Percentiles rank a stretch among this genome's conserved stretches.
These are phyloP conservation scores for Candida easanensis DNA, from an alignment of 805 yeast species.

Conservation along the genomic window DNA sequence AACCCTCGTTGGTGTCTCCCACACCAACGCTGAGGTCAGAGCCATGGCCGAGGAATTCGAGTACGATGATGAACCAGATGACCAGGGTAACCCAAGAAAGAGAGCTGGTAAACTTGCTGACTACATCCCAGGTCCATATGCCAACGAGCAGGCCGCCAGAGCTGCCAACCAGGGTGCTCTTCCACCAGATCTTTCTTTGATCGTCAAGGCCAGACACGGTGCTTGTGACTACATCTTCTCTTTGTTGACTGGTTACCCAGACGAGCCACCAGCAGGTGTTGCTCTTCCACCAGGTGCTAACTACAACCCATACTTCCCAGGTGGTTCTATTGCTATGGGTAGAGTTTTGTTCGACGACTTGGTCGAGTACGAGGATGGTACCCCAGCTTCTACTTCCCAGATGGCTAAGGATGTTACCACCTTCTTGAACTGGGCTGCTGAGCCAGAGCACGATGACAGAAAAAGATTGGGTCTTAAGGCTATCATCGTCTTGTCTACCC, in stretches of 20 bases:
- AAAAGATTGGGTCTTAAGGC: constrained; percentile 96
- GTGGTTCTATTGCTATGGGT: constrained; percentile 99
- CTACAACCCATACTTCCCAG: constrained; percentile 99
- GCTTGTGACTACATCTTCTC: constrained; percentile 94
- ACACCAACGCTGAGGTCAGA: constrained; percentile 84
- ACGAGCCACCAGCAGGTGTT: constrained; percentile 98
- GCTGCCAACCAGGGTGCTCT: constrained; percentile 99
- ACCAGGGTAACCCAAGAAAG: constrained; percentile 96
- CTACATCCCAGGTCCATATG: constrained; percentile 91
- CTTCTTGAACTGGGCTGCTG: constrained; percentile 97
- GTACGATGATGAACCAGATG: constrained; percentile 98
- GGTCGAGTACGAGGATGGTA: constrained; percentile 98
- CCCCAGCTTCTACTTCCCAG: constrained; percentile 97
- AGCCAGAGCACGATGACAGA: constrained; percentile 98
- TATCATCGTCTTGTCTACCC: constrained; percentile 68
- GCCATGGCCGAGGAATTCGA: constrained; percentile 95
- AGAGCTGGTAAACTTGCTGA: constrained; percentile 98
- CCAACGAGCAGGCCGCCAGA: constrained; percentile 98
- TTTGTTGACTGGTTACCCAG: constrained; percentile 97
- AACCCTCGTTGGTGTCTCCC: constrained; percentile 95
- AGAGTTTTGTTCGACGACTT: constrained; percentile 96
- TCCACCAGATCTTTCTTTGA: constrained; percentile 96
- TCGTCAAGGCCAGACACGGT: constrained; percentile 99
- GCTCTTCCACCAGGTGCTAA: constrained; percentile 88
- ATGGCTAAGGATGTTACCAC: constrained; percentile 98